phyloP scores from a whole-genome alignment of 1,284 basidiomycete genomes.

The Cryptococcus sp. region DNA sequence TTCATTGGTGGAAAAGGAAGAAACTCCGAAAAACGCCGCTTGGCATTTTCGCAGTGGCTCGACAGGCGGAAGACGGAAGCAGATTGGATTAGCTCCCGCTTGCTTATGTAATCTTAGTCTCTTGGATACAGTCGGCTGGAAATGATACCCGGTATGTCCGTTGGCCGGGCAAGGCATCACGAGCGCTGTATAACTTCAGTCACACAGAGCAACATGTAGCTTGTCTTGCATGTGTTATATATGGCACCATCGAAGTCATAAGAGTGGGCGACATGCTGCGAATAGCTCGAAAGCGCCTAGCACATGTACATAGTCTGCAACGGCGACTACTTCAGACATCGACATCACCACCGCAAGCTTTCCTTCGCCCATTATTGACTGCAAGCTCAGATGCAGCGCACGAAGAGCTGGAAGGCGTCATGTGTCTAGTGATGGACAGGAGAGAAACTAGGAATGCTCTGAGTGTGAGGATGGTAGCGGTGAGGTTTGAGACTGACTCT shows the following conservation, averaged over 20 bases:
- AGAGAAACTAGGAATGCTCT: conserved; percentile 88
- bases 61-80: conserved; percentile 3
- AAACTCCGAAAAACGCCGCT: conserved; percentile 21
- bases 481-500: conserved; percentile 35
- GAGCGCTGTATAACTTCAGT: no score
- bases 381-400: conserved; percentile 3
- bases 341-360: conserved; percentile 29
- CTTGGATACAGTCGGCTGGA: no score
- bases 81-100: neutral
- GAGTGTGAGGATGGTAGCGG: conserved; percentile 70
- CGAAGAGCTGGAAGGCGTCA: conserved; percentile 47
- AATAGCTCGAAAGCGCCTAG: no score
- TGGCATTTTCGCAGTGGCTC: conserved; percentile 11
- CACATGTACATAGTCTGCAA: no score
- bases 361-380: conserved; percentile 27
- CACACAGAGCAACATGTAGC: neutral
- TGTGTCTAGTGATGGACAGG: conserved; percentile 65
- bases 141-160: no score
- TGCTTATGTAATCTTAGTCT: neutral
- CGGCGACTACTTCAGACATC: neutral
- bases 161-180: no score
- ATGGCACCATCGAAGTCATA: neutral
- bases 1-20: neutral
- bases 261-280: neutral
- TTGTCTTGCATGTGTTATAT: neutral